Percentiles rank a stretch among this genome's conserved stretches.
phyloP scores from a whole-genome alignment of 2,329 filamentous ascomycete species.

The Nemania sp. region DNA sequence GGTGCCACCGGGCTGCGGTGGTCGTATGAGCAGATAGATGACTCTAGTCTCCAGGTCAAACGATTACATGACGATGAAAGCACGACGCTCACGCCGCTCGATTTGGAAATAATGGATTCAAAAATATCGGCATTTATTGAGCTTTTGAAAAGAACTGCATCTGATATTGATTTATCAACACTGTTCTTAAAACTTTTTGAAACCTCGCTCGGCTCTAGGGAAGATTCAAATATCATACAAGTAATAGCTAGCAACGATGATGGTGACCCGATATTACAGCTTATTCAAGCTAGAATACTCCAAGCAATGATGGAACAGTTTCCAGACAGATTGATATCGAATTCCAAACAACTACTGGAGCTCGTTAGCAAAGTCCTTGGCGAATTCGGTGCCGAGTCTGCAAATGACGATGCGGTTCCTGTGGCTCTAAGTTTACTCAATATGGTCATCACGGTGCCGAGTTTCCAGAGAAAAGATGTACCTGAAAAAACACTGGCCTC shows the following conservation, averaged over 20 bases:
- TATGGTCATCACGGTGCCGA: conserved; percentile 68
- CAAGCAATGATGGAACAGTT: conserved; percentile 74
- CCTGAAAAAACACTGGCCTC: conserved; percentile 56
- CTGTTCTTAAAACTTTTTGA: conserved; percentile 71
- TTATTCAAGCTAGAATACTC: conserved; percentile 71
- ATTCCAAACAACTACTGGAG: conserved; percentile 73
- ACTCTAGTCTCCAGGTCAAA: conserved; percentile 66
- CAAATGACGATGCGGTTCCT: conserved; percentile 62
- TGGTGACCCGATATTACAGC: conserved; percentile 55
- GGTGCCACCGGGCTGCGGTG: conserved; percentile 57
- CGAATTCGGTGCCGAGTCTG: conserved; percentile 56
- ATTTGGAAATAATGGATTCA: conserved; percentile 60
- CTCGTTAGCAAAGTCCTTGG: conserved; percentile 71
- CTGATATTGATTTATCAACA: conserved; percentile 67
- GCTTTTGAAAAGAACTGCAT: conserved; percentile 62
- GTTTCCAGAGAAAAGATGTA: conserved; percentile 64
- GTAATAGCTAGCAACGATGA: conserved; percentile 50
- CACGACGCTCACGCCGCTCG: conserved; percentile 46
- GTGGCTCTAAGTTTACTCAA: conserved; percentile 72
- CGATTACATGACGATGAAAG: conserved; percentile 45
- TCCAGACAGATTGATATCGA: conserved; percentile 71
- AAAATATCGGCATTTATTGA: conserved; percentile 63
- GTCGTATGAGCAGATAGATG: conserved; percentile 61
- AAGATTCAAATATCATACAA: conserved; percentile 44
- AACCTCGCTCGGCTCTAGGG: conserved; percentile 64